phyloP scores from a whole-genome alignment of 257 asterid species.

The Salvia splendens region DNA sequence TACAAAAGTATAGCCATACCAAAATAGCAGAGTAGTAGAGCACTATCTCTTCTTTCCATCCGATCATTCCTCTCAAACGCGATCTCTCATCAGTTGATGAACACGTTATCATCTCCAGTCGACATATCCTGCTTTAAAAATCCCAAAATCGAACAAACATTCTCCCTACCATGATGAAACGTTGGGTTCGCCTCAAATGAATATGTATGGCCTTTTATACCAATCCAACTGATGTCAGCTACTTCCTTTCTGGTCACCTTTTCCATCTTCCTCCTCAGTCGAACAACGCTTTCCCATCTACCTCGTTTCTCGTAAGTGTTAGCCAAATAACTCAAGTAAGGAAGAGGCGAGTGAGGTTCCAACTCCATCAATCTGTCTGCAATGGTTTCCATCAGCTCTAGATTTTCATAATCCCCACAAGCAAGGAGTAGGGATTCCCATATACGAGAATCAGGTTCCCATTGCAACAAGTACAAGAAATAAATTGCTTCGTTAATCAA shows the following conservation, averaged over 20 bases:
- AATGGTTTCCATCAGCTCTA: slow-evolving; percentile 45
- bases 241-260: slow-evolving; percentile 33
- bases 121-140: slow-evolving; percentile 41
- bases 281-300: slow-evolving; percentile 75
- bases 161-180: slow-evolving; percentile 39
- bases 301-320: slow-evolving; percentile 49
- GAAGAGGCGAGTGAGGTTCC: slow-evolving; percentile 47
- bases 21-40: not conserved
- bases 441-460: slow-evolving; percentile 41
- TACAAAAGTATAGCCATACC: not conserved
- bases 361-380: slow-evolving; percentile 58
- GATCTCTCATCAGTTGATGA: slow-evolving; percentile 11
- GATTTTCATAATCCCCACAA: slow-evolving; percentile 47
- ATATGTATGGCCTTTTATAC: slow-evolving; percentile 36
- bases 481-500: slow-evolving; percentile 48
- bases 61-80: slow-evolving; percentile 5
- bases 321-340: slow-evolving; percentile 54
- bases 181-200: slow-evolving; percentile 46
- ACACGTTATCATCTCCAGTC: slow-evolving; percentile 35
- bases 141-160: slow-evolving; percentile 39
- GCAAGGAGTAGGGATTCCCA: slow-evolving; percentile 57
- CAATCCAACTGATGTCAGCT: slow-evolving; percentile 55
- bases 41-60: slow-evolving; percentile 16
- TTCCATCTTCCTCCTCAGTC: slow-evolving; percentile 53
- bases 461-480: slow-evolving; percentile 41